Base-by-base conservation (phyloP, 2,329 filamentous ascomycete species). In the Hypoxylon sp. region DNA sequence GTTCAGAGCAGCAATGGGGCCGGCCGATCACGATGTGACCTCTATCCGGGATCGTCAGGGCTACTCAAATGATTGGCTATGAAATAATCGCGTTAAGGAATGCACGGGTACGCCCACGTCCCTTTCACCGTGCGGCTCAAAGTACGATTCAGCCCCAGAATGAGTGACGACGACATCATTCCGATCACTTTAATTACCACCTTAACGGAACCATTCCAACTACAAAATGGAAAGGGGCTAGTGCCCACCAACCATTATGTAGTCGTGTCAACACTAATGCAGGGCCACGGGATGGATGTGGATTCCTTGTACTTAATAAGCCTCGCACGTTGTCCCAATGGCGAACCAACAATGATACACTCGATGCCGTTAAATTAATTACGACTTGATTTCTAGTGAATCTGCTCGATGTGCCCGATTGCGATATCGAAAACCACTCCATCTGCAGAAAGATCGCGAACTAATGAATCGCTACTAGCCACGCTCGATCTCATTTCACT, bases 91-190 rank as follows among this genome's bases (percentile, higher is more conserved):
- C 25, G 3, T 19, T 30, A 16, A 34, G n/a, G 23, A 3, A 19
- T 29, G 25, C 14, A 32, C 21, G 19, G 30, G 27, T 25, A 21
- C n/a, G 12, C 7, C 53, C 47, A 52, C 37, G 9, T 8, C 14
- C 21, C 32, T 37, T 60, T 34, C 41, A 46, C 52, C 25, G 16
- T 59, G 54, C 32, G 37, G 45, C 50, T 63, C 39, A 37, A 66
- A 37, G 25, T 34, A 16, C 46, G 56, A 39, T 41, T 56, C 27
- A 55, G 54, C 51, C 55, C 60, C 32, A 59, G 37, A 59, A 60
- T 39, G 25, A 27, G 34, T 56, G 37, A 55, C 14, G 19, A 60
- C 37, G 51, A 41, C 45, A 55, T 45, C 29, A 34, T 27, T 43
- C 32, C 41, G 34, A 27, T 23, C 14, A 50, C 9, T 8, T 32